Conservation (phyloP, 2,329 filamentous ascomycete genomes). For the Incumbomyces delicatus region DNA sequence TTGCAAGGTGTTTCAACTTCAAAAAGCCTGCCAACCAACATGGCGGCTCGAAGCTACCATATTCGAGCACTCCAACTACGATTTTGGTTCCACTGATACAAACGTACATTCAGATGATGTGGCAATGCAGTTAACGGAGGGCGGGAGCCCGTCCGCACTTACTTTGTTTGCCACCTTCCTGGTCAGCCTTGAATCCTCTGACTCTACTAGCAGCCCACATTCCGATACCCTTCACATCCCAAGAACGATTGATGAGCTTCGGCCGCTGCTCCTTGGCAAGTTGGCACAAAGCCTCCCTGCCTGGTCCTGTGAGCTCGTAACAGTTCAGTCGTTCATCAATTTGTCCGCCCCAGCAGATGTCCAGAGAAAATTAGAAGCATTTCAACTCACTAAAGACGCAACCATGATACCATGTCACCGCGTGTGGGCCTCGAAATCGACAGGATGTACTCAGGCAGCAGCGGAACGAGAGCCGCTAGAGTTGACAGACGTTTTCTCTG, state of each 20-base stretch:
- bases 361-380: not conserved
- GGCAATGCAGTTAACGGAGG: too few species aligned
- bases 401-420: conserved; percentile 1
- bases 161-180: not conserved
- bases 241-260: not conserved
- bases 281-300: too few species aligned
- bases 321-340: not conserved
- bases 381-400: not conserved
- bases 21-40: not conserved
- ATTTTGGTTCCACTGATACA: too few species aligned
- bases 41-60: not conserved
- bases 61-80: not conserved
- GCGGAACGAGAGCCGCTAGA: not conserved
- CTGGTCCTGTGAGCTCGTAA: not conserved
- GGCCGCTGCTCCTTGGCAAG: not conserved
- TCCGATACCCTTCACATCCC: too few species aligned
- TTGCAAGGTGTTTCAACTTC: not conserved
- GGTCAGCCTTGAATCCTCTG: not conserved
- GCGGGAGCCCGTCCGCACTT: not conserved
- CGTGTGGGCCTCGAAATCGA: conserved; percentile 1
- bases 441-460: too few species aligned
- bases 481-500: not conserved
- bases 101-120: too few species aligned
- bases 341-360: not conserved
- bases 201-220: too few species aligned